Evolutionary conservation across 495 filamentous ascomycete species (phyloP), one percentile per base, ranked within the genome.

Genomic region (Penicillium cataractarum): DNA sequence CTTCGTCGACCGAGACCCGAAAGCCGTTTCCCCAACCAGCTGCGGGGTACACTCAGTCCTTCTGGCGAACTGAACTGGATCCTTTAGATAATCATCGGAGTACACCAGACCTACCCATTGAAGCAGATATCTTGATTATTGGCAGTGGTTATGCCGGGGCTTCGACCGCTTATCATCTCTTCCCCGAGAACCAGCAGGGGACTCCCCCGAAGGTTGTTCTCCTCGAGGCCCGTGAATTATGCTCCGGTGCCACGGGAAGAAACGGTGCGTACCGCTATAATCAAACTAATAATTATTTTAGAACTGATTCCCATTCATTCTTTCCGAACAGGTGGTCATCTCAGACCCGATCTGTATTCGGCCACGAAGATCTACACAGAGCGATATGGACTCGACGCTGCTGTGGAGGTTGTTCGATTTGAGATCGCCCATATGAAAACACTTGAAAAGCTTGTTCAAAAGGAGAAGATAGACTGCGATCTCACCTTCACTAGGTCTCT

Each of bases 91-190:
- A 83, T 56, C 65, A 83, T 56, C 82, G 82, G 51, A 81, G 76
- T 32, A 76, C 76, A 6, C 58, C 68, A n/a, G 70, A 74, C 6
- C 78, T 89, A 13, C 87, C 84, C 19, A 29, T 58, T 0, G 69
- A 75, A 8, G 83, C 79, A 33, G 86, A 90, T 49, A 82, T 83
- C 8, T 76, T 91, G n/a, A 86, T 92, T 27, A 84, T 92, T 39
- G 90, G 90, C 9, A 87, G 85, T 57, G 90, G 89, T 6, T 91
- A 90, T 60, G 86, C 86, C 3, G 90, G 89, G 12, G 80, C 86
- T 0, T 79, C 81, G 1, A 72, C 87, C 6, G 88, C 90, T 4
- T 88, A 84, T 76, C 80, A 86, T 46, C 75, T 92, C 1, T 78
- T 89, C 33, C 61, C 61, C n/a, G 58, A 73, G 31, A 32, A 62